A percentile compares a stretch with the other conserved stretches of the same genome.
These are phyloP conservation scores for apple (Malus domestica) DNA, from an alignment of 306 rosid species.

Conservation along the genomic window DNA sequence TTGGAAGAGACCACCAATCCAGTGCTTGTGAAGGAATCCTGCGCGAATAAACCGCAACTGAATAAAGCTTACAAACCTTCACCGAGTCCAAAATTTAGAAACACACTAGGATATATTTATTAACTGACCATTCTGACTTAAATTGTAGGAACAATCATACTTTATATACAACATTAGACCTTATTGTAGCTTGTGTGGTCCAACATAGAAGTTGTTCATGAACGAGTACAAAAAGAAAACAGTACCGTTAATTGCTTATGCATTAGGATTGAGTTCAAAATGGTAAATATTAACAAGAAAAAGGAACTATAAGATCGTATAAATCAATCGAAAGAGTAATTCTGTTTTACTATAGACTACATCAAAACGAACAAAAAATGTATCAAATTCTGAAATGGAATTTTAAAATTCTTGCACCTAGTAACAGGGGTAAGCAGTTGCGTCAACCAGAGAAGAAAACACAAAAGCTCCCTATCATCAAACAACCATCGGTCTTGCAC, in stretches of 20 bases:
- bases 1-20: constrained; percentile 53
- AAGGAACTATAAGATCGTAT: not conserved
- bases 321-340: not conserved
- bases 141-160: not conserved
- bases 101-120: not conserved
- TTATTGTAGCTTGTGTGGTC: not conserved
- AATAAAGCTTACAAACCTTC: not conserved
- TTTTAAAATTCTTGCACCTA: not conserved
- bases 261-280: not conserved
- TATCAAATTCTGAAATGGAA: not conserved
- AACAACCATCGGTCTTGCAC: not conserved
- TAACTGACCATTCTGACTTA: not conserved
- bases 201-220: not conserved
- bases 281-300: not conserved
- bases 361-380: not conserved
- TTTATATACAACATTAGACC: not conserved
- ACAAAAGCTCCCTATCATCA: not conserved
- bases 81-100: not conserved
- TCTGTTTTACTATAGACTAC: not conserved
- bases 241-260: not conserved
- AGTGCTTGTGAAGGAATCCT: constrained; percentile 53
- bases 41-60: not conserved
- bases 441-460: not conserved
- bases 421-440: not conserved
- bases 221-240: not conserved